Base-by-base conservation (phyloP, 1,139 yeast species). In the Meyerozyma guilliermondii region DNA sequence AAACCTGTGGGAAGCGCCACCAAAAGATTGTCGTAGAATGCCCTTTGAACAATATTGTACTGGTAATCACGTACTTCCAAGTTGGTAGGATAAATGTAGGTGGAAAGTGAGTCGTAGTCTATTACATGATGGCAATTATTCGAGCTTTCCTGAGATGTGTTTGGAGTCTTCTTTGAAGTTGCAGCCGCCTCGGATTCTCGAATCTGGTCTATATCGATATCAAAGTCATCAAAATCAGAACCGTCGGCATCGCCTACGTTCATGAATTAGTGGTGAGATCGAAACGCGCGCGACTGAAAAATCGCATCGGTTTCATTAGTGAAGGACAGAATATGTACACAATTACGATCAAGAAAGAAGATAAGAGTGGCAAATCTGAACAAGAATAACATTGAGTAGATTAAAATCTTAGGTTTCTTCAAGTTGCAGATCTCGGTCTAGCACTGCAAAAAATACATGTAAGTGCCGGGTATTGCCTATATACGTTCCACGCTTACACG, bases 1-100 rank as follows among this genome's bases (percentile, higher is more conserved):
- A 91, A 72, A 51, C 99, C 99, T 0, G 99, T 94, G 0, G 99
- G 99, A 23, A 94, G 75, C 0, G 98, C 96, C 53, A 95, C 92
- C 35, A 94, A 66, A 4, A 84, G 62, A 56, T 94, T 94, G 49
- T 82, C 74, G 54, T 77, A 81, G 40, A 94, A 67, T 0, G 97
- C 83, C 44, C 80, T 75, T 40, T 72, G 69, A 3, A 89, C 89
- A 46, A 92, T 89, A 49, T 82, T 82, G 58, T 74, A 81, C 64
- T 94, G 99, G 58, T 94, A 94, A 48, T 87, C 95, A 55, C 99
- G 77, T 1, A 84, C 70, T 47, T 87, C 87, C 49, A 80, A 77
- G 57, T 92, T 92, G 1, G 89, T 81, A 0, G 99, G 98, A 58
- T 92, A 94, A 0, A 87, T 68, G 56, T 83, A 88, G 0, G 80